Conservation (phyloP, 2,329 filamentous ascomycete species). For the Ophiosphaerella narmari region DNA sequence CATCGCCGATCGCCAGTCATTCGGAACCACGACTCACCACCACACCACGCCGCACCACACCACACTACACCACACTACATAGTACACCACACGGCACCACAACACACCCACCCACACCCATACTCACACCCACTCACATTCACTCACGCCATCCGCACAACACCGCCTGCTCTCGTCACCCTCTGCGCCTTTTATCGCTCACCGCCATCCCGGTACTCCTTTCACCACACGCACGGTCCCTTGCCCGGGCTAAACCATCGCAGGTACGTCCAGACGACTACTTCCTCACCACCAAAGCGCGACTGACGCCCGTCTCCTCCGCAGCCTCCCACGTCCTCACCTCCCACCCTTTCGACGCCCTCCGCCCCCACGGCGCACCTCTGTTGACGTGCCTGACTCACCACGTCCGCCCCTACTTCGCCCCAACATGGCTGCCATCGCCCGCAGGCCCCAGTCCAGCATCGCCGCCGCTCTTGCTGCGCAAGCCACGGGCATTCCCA, state of each 20-base stretch:
- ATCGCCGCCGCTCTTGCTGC: constrained; percentile 47
- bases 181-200: no score
- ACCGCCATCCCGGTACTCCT: not conserved
- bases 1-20: constrained; percentile 38
- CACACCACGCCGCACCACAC: constrained; percentile 37
- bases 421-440: constrained; percentile 43
- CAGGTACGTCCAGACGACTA: not conserved
- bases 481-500: constrained; percentile 35
- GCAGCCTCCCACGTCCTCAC: constrained; percentile 5
- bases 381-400: constrained; percentile 30
- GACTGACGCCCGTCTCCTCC: no score
- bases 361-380: constrained; percentile 28
- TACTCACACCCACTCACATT: no score
- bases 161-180: no score
- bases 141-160: no score
- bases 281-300: no score
- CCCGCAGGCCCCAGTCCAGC: constrained; percentile 46
- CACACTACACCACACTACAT: constrained; percentile 19
- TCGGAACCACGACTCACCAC: constrained; percentile 28
- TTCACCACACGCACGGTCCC: not conserved
- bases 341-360: constrained; percentile 13
- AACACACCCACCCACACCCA: no score
- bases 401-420: constrained; percentile 30
- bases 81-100: not conserved
- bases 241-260: constrained; percentile 2